Evolutionary conservation across 331 rosid species (phyloP), one percentile per base, ranked within the genome.

Genomic region (Erythrophleum ivorense): DNA sequence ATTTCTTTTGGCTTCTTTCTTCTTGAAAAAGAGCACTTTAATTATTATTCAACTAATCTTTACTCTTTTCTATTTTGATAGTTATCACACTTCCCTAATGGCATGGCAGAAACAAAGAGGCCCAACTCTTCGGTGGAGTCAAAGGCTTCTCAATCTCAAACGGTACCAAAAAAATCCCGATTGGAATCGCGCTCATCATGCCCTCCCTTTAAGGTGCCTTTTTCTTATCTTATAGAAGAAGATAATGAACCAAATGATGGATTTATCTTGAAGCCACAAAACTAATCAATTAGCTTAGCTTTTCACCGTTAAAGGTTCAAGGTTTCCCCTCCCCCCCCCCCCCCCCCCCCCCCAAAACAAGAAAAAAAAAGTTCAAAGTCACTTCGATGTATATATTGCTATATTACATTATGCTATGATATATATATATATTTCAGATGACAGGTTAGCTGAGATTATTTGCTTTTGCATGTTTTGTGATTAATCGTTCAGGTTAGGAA

Each of bases 141-240:
- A 76, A 87, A 81, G 84, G 76, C 75, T 78, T 87, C 77, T 74
- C 92, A 85, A 79, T 60, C 90, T 65, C 87, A 65, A 82, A 80
- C 80, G 14, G 89, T 89, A 18, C 78, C 88, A 9, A 92, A 94
- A 89, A 94, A 92, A 83, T 67, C 97, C 48, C 82, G 97, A 84
- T 75, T 85, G 52, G 97, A 91, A 82, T 75, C 97, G 11, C 75
- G 75, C 58, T 71, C 75, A 48, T 71, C 75, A 41, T 91, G 93
- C 83, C 93, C 93, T 6, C 97, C 98, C 80, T 86, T 94, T 68
- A 92, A 94, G 97, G 98, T 93, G 49, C 76, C 75, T 84, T 7
- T 63, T 71, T 46, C 58, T 24, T 71, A 43, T 45, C 75, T 69
- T 69, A 69, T 19, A 45, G 31, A 43, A 45, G 36, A 69, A 69